A percentile compares a stretch with the other conserved stretches of the same genome.
These are phyloP conservation scores for Coemansia sp. DNA, from an alignment of 192 early-diverging fungal species.

Conservation along the genomic window DNA sequence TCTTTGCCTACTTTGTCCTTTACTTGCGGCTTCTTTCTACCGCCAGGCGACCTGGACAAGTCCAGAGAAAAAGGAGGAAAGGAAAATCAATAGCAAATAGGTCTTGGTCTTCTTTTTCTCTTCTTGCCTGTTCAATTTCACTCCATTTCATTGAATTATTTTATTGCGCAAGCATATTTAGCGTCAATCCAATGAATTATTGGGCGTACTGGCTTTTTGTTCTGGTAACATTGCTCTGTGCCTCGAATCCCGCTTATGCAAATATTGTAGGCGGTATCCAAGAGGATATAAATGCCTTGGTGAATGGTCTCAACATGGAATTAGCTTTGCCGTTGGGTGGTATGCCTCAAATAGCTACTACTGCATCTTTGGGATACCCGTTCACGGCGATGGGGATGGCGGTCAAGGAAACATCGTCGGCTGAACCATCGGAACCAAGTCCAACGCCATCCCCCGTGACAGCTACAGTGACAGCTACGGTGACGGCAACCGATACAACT, in stretches of 20 bases:
- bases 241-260: neutral
- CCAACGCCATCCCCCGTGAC: neutral
- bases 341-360: neutral
- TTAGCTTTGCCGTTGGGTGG: neutral
- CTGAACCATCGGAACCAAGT: neutral
- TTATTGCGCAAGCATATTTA: neutral
- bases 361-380: neutral
- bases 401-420: neutral
- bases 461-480: neutral
- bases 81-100: neutral
- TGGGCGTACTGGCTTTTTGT: neutral
- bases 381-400: neutral
- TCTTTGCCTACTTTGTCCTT: neutral
- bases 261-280: neutral
- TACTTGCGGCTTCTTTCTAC: neutral
- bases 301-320: neutral
- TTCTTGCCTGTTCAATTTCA: neutral
- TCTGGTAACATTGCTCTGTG: neutral
- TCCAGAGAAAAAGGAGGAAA: neutral
- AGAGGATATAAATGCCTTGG: neutral
- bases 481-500: no score
- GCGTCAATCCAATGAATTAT: neutral
- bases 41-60: neutral
- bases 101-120: neutral
- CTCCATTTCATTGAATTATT: neutral